Evolutionary conservation across 345 rosid species (phyloP), one percentile per base, ranked within the genome.

Genomic region (Psidium friedrichsthalianum): DNA sequence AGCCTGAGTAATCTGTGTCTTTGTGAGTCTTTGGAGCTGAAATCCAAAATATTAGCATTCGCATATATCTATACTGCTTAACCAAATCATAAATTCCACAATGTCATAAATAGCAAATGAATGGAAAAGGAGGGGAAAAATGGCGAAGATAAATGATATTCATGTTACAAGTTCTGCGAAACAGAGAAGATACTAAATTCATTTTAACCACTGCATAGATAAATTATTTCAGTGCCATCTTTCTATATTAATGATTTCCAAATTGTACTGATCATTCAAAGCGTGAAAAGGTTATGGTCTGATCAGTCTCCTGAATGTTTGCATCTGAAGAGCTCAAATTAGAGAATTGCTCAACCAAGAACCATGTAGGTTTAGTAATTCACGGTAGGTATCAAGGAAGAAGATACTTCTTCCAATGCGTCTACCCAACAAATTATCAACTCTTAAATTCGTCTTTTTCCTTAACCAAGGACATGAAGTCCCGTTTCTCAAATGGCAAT

Each of bases 261-360:
- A 58, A n/a, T 16, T 4, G 0, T 58, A 12, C 69, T n/a, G 11
- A 58, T n/a, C 25, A 58, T 58, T 32, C n/a, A 8, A n/a, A 58
- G 32, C 18, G 0, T 58, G 32, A 58, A n/a, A n/a, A 58, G 18
- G 32, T 5, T n/a, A 58, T 2, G 69, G 69, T 58, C 2, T 2
- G 4, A n/a, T 58, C 69, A n/a, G 18, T 2, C 8, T 0, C 8
- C 25, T n/a, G 0, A 58, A 58, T n/a, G 12, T 5, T 1, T n/a
- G 18, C 18, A 58, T 11, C 32, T n/a, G 18, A 58, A n/a, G 18
- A 58, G 69, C 69, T 58, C 16, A 58, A 25, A 57, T 57, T 25
- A 15, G 69, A 58, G 69, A 58, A n/a, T 58, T 58, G 69, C 16
- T 25, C 12, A 0, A 5, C 61, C 61, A 57, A 57, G 29, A 57